A percentile compares a stretch with the other conserved stretches of the same genome.
Conservation (phyloP, 345 rosid species). For the Erysimum cheiranthoides region DNA sequence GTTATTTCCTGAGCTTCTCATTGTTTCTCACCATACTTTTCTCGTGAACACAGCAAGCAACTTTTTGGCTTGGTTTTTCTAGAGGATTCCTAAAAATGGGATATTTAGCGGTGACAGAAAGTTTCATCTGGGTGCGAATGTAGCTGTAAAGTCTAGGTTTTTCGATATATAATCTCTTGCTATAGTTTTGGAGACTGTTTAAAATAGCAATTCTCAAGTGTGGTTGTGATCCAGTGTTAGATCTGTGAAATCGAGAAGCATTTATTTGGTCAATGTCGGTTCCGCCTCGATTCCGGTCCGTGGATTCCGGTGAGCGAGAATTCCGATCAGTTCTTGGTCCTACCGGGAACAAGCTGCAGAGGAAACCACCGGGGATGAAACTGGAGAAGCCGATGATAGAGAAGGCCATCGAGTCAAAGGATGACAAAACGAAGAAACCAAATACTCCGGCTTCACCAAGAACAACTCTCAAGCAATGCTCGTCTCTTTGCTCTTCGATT, state of each 20-base stretch:
- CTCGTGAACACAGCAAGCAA: conserved; percentile 33
- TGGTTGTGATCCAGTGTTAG: conserved; percentile 33
- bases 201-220: not conserved
- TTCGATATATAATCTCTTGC: conserved; percentile 12
- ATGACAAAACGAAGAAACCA: conserved; percentile 44
- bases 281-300: conserved; percentile 60
- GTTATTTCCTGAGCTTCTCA: conserved; percentile 13
- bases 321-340: conserved; percentile 62
- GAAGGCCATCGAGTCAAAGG: conserved; percentile 42
- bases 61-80: conserved; percentile 27
- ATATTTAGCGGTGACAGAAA: conserved; percentile 13
- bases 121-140: conserved; percentile 30
- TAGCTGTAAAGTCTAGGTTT: conserved; percentile 29
- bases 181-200: not conserved
- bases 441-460: conserved; percentile 39
- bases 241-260: conserved; percentile 27
- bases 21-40: conserved; percentile 16
- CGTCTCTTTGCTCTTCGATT: conserved; percentile 49
- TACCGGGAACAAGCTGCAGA: conserved; percentile 61
- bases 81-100: conserved; percentile 26
- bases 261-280: conserved; percentile 57
- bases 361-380: conserved; percentile 52
- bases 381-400: conserved; percentile 46
- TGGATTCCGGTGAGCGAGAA: conserved; percentile 55
- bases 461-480: conserved; percentile 48